phyloP scores from a whole-genome alignment of 345 rosid species.

The Lumnitzera littorea region DNA sequence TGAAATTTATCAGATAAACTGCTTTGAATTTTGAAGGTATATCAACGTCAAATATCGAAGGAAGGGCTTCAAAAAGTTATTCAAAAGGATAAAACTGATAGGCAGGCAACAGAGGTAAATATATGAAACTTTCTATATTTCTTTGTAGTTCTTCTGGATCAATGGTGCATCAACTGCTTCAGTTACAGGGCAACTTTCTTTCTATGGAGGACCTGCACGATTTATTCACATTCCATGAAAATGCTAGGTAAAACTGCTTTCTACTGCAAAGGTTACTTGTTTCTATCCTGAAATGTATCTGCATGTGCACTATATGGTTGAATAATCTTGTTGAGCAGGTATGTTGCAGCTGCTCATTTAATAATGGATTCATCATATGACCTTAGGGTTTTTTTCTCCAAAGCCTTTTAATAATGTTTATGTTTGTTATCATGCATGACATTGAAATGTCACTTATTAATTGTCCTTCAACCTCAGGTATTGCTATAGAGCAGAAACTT shows the following conservation, averaged over 20 bases:
- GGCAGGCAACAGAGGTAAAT: constrained; percentile 43
- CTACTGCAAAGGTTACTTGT: constrained; percentile 2
- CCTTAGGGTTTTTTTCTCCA: too few relatives aligned
- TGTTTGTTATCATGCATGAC: too few relatives aligned
- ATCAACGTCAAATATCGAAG: constrained; percentile 97
- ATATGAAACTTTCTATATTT: constrained; percentile 4
- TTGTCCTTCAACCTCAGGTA: too few relatives aligned
- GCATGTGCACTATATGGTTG: constrained; percentile 1
- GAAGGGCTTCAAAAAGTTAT: constrained; percentile 99
- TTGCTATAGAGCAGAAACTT: too few relatives aligned
- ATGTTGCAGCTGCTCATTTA: too few relatives aligned
- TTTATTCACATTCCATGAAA: constrained; percentile 71
- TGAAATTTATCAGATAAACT: constrained; percentile 5
- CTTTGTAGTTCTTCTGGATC: constrained; percentile 3
- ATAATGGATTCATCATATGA: too few relatives aligned
- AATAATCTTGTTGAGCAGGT: neutral
- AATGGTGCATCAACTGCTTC: constrained; percentile 3
- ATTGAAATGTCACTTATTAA: too few relatives aligned
- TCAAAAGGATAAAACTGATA: constrained; percentile 59
- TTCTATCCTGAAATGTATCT: constrained; percentile 4
- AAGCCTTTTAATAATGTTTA: too few relatives aligned
- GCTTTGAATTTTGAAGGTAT: constrained; percentile 42
- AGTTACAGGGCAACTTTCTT: constrained; percentile 69
- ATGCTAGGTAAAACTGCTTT: constrained; percentile 41
- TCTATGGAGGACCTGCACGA: constrained; percentile 85